A percentile compares a stretch with the other conserved stretches of the same genome.
Conservation (phyloP, 2,329 filamentous ascomycete genomes). For the Emydomyces testavorans region DNA sequence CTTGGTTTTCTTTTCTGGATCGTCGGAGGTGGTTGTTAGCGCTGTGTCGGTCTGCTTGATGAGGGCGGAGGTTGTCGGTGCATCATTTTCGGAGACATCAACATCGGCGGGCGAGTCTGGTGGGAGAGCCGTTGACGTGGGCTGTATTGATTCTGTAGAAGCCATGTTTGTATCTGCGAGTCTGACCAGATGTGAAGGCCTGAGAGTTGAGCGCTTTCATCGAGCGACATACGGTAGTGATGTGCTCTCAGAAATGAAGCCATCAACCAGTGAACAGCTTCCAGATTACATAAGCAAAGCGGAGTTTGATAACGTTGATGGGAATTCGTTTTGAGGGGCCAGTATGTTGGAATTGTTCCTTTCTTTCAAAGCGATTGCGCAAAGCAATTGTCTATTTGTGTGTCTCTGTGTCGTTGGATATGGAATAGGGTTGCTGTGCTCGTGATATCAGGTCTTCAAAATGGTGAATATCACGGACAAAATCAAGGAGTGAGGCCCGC, state of each 20-base stretch:
- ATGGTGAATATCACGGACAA: constrained; percentile 99
- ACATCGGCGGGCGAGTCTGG: not conserved
- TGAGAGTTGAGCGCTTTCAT: not conserved
- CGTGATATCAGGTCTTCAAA: constrained; percentile 22
- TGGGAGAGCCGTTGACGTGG: constrained; percentile 1
- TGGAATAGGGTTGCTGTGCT: not conserved
- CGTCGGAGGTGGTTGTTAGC: constrained; percentile 23
- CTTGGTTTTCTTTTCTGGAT: constrained; percentile 56
- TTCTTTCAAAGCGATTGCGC: not conserved
- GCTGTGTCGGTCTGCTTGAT: constrained; percentile 15
- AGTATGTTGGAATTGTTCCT: not conserved
- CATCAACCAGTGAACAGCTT: not conserved
- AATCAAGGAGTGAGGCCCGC: constrained; percentile 78
- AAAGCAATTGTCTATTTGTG: not conserved
- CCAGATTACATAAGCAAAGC: not conserved
- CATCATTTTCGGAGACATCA: constrained; percentile 4
- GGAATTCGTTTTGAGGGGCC: not conserved
- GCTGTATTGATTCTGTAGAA: constrained; percentile 12
- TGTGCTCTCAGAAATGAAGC: no score
- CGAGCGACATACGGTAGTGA: no score
- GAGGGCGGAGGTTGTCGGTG: constrained; percentile 17
- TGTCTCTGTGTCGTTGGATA: not conserved
- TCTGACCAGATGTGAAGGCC: not conserved
- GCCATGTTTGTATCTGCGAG: constrained; percentile 11
- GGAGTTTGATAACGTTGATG: no score